Percentiles rank a stretch among this genome's conserved stretches.
phyloP scores from a whole-genome alignment of 208 protist genomes.

The Trypanosomatidae sp. region DNA sequence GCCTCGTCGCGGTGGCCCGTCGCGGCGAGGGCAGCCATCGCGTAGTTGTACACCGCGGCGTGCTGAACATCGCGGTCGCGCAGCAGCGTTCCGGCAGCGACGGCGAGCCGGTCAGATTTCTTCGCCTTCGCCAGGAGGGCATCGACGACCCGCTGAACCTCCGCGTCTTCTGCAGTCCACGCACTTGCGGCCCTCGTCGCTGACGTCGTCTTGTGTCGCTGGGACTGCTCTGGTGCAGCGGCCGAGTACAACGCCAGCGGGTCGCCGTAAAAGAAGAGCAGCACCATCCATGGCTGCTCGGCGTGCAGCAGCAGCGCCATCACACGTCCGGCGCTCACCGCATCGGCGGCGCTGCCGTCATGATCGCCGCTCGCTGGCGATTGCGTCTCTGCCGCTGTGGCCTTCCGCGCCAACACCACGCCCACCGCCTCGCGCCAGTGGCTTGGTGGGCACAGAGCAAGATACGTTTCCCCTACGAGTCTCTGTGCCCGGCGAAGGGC shows the following conservation, averaged over 20 bases:
- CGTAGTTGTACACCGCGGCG: conserved; percentile 44
- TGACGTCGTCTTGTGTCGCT: background rate
- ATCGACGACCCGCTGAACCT: background rate
- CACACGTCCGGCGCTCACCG: conserved; percentile 16
- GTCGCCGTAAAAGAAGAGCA: conserved; percentile 32
- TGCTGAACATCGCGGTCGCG: conserved; percentile 16
- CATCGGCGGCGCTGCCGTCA: conserved; percentile 1
- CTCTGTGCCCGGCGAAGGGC: conserved; percentile 6
- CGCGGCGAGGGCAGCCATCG: conserved; percentile 37
- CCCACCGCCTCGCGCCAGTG: conserved; percentile 35
- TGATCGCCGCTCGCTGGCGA: background rate
- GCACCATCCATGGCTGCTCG: conserved; percentile 21
- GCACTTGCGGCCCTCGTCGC: background rate
- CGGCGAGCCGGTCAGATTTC: conserved; percentile 5
- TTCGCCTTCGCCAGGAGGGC: background rate
- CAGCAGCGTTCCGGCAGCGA: conserved; percentile 15
- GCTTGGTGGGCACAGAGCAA: conserved; percentile 25
- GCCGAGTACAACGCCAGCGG: conserved; percentile 8
- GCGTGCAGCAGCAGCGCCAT: conserved; percentile 19
- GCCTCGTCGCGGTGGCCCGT: conserved; percentile 26
- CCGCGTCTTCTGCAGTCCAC: background rate
- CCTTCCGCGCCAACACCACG: background rate
- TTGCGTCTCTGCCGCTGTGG: background rate
- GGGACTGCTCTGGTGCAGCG: no score
- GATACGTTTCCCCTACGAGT: conserved; percentile 27